A percentile compares a stretch with the other conserved stretches of the same genome.
Evolutionary conservation across 2,329 filamentous ascomycete genomes (phyloP).

Genomic region (Fragosphaeria purpurea): DNA sequence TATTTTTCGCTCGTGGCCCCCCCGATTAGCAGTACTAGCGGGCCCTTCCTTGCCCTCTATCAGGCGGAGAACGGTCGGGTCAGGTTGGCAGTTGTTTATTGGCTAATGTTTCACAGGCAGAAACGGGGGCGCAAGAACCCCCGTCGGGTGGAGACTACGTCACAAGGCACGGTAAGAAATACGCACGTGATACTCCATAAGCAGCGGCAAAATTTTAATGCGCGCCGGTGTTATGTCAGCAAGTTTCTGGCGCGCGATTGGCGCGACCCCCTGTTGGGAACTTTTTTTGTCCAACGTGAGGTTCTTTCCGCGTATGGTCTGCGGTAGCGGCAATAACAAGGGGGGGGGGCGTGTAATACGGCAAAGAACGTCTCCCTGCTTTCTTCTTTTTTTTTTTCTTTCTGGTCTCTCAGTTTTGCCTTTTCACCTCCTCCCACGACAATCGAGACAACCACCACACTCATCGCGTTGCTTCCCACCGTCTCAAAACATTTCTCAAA

Average conservation of each 20-base stretch:
- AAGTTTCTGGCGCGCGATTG: conserved; percentile 2
- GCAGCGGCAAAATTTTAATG: not conserved
- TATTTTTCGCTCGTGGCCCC: not conserved
- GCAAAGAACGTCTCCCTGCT: not conserved
- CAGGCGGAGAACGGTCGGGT: conserved; percentile 1
- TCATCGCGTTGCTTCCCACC: too few species aligned
- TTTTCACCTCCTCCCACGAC: not conserved
- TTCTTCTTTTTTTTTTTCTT: not conserved
- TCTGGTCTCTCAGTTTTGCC: not conserved
- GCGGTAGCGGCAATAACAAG: not conserved
- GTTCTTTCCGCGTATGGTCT: too few species aligned
- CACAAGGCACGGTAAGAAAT: not conserved
- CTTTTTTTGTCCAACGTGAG: conserved; percentile 9
- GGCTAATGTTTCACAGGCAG: not conserved
- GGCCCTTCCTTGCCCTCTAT: conserved; percentile 1
- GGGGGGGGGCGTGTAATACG: too few species aligned
- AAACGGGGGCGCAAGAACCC: not conserved
- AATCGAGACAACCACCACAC: not conserved
- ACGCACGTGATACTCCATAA: too few species aligned
- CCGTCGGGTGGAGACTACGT: not conserved
- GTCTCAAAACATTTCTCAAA: too few species aligned
- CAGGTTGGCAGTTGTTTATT: conserved; percentile 4
- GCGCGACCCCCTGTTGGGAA: not conserved
- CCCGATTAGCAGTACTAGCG: not conserved
- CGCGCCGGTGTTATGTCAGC: not conserved